phyloP scores from a whole-genome alignment of 805 yeast species.

The Ogataea dorogensis region DNA sequence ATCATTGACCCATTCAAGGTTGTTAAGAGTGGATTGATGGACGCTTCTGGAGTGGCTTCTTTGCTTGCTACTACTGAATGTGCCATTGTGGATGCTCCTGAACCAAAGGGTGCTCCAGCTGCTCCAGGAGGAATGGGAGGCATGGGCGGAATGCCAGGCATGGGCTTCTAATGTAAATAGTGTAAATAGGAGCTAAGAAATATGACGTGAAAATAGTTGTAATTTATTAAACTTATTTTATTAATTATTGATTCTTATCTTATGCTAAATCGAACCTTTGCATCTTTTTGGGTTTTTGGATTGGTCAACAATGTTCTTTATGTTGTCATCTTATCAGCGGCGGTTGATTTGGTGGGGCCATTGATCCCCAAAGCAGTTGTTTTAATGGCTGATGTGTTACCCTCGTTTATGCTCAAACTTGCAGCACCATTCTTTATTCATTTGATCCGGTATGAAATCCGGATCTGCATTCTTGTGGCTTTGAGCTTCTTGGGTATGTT shows the following conservation, averaged over 20 bases:
- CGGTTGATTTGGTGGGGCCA: slow-evolving; percentile 86
- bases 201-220: no score
- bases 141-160: slow-evolving; percentile 43
- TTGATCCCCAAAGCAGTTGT: slow-evolving; percentile 82
- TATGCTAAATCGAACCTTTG: slow-evolving; percentile 33
- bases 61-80: slow-evolving; percentile 97
- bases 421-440: slow-evolving; percentile 80
- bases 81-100: slow-evolving; percentile 94
- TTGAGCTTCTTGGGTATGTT: slow-evolving; percentile 76
- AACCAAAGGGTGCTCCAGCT: slow-evolving; percentile 59
- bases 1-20: slow-evolving; percentile 98
- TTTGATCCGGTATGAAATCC: slow-evolving; percentile 50
- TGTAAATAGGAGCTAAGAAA: slow-evolving; percentile 9
- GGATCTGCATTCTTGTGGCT: slow-evolving; percentile 55
- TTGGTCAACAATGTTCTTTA: slow-evolving; percentile 83
- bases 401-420: slow-evolving; percentile 71
- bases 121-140: slow-evolving; percentile 63
- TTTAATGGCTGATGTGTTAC: slow-evolving; percentile 80
- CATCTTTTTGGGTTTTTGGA: slow-evolving; percentile 79
- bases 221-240: no score
- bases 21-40: slow-evolving; percentile 91
- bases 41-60: slow-evolving; percentile 97
- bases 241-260: background rate
- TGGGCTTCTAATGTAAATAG: slow-evolving; percentile 27
- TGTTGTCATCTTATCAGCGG: slow-evolving; percentile 89